A percentile compares a stretch with the other conserved stretches of the same genome.
Evolutionary conservation across 345 rosid species (phyloP).

Genomic region (Barbarea vulgaris): DNA sequence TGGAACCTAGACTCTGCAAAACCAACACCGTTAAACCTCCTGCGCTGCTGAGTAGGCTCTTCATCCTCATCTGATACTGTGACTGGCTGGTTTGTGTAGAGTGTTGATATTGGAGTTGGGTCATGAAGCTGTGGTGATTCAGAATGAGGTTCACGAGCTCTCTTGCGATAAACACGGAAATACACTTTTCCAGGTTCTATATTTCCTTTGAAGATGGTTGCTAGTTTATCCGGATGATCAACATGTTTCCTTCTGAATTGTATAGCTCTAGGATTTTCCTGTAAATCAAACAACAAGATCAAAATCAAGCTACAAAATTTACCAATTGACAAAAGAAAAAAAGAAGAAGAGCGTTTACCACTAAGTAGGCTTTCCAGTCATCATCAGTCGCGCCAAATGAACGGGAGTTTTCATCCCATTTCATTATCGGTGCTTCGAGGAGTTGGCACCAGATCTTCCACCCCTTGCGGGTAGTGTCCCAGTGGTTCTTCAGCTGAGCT

Average conservation of each 20-base stretch:
- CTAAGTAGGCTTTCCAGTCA: slow-evolving; percentile 44
- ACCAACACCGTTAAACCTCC: slow-evolving; percentile 26
- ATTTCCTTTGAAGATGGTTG: slow-evolving; percentile 43
- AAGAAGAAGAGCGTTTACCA: slow-evolving; percentile 19
- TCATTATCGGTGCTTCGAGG: slow-evolving; percentile 41
- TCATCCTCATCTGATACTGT: slow-evolving; percentile 15
- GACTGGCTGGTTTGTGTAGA: slow-evolving; percentile 43
- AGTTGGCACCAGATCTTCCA: slow-evolving; percentile 61
- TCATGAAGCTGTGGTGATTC: slow-evolving; percentile 36
- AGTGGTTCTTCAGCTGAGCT: slow-evolving; percentile 48
- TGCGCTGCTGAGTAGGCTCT: slow-evolving; percentile 22
- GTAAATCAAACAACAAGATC: slow-evolving; percentile 7
- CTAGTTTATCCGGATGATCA: slow-evolving; percentile 45
- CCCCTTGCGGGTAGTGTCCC: slow-evolving; percentile 49
- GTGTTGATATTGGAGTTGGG: slow-evolving; percentile 40
- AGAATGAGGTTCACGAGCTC: slow-evolving; percentile 16
- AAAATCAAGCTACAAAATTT: neutral
- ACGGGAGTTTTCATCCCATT: slow-evolving; percentile 50
- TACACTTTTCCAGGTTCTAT: slow-evolving; percentile 39
- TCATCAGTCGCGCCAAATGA: slow-evolving; percentile 48
- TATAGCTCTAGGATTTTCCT: slow-evolving; percentile 48
- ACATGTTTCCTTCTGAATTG: slow-evolving; percentile 42
- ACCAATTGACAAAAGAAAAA: neutral
- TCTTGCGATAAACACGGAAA: slow-evolving; percentile 38
- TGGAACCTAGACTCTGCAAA: slow-evolving; percentile 41